Base-by-base conservation (phyloP, 495 filamentous ascomycete genomes). In the Bacidia gigantensis region DNA sequence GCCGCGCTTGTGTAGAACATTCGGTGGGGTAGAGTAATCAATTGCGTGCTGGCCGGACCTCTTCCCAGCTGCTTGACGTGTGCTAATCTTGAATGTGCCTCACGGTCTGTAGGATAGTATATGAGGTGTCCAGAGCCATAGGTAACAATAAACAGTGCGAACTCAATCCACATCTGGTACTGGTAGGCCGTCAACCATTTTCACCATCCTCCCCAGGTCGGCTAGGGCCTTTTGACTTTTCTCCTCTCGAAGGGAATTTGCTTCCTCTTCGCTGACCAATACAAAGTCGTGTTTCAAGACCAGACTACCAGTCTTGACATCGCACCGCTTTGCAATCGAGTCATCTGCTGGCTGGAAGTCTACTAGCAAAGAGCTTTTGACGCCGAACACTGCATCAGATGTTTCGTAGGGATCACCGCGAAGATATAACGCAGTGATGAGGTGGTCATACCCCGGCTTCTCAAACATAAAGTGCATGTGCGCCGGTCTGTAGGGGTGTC, bases 401-500 rank as follows among this genome's bases (percentile, higher is more conserved):
- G 81, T 87, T 67, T 92, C 89, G 61, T 94, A 95, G 1, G 86
- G 86, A 58, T 95, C 88, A 26, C 80, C 81, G 2, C 84, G 78
- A 56, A 89, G 68, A 60, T 92, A 97, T 0, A 97, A 72, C 0
- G 89, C 86, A 83, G 89, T 96, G 59, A 95, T 80, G 58, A 96
- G 69, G 60, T 84, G 76, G 66, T 95, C 87, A 65, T 82, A 94
- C 0, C 81, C 87, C 66, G 73, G 69, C 72, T 89, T 93, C 64
- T 83, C 77, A 67, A 95, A 93, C 86, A 94, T 92, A 61, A 95
- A 95, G 69, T 95, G 89, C 74, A 95, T 81, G 71, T 96, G 89
- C 43, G 81, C 81, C 23, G 89, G 89, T 38, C 89, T 69, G 69
- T 79, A 94, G 54, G 82, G 78, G 69, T 95, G 89, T 25, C 89